phyloP scores from a whole-genome alignment of 306 rosid genomes.

The Coriaria nepalensis region DNA sequence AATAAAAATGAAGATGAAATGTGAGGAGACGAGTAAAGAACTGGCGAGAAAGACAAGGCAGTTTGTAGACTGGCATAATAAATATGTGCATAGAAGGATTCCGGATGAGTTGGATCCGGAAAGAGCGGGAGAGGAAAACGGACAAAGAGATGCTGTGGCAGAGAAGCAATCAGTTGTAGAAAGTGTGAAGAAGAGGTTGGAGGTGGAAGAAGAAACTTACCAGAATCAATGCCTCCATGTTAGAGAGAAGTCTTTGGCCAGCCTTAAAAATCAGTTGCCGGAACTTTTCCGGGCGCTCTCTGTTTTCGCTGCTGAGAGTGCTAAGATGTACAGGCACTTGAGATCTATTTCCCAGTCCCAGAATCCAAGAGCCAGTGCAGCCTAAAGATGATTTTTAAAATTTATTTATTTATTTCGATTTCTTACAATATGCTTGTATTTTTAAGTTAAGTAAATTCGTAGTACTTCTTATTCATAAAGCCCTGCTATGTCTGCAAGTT shows the following conservation, averaged over 20 bases:
- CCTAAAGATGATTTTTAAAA: conserved; percentile 18
- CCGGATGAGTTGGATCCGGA: conserved; percentile 36
- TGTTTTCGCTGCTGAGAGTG: conserved; percentile 43
- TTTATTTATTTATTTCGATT: conserved; percentile 2
- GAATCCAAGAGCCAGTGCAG: conserved; percentile 21
- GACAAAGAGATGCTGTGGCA: conserved; percentile 25
- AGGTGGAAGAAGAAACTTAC: conserved; percentile 46
- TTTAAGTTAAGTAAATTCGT: not conserved
- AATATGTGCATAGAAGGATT: conserved; percentile 40
- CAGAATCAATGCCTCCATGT: conserved; percentile 48
- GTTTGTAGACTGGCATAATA: conserved; percentile 67
- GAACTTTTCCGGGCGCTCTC: conserved; percentile 66
- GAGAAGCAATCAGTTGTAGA: conserved; percentile 54
- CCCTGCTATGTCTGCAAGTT: too few relatives aligned
- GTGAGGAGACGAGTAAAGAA: conserved; percentile 68
- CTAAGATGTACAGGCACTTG: conserved; percentile 51
- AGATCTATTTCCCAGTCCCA: conserved; percentile 29
- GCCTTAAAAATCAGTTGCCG: conserved; percentile 58
- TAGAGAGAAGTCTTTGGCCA: conserved; percentile 66
- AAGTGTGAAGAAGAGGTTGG: conserved; percentile 49
- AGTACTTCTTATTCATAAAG: not conserved
- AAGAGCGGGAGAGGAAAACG: conserved; percentile 18
- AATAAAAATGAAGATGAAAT: conserved; percentile 43
- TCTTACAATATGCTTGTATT: not conserved
- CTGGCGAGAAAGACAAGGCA: conserved; percentile 51